These are phyloP conservation scores for Akanthomyces lecanii DNA, from an alignment of 2,329 filamentous ascomycete genomes.

Conservation along the genomic window DNA sequence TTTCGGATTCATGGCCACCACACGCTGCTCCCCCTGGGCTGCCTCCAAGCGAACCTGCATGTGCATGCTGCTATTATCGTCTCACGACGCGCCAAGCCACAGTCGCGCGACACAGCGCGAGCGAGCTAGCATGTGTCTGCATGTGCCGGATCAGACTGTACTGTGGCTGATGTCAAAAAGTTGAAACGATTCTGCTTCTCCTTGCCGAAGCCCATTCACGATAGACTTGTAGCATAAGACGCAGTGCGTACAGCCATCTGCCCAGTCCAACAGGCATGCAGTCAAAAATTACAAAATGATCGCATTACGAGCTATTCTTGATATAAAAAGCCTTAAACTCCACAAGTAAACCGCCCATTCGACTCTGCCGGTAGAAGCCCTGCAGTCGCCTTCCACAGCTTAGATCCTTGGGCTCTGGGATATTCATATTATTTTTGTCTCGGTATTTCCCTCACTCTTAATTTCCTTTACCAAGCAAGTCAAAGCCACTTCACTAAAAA, in stretches of 20 bases:
- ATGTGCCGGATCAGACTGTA: not conserved
- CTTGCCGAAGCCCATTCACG: not conserved
- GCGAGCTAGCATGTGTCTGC: not conserved
- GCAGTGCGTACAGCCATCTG: not conserved
- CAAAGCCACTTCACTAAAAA: slow-evolving; percentile 1
- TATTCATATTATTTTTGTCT: not conserved
- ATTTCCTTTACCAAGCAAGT: slow-evolving; percentile 2
- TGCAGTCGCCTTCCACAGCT: not conserved
- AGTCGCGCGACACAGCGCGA: not conserved
- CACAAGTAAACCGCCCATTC: slow-evolving; percentile 3
- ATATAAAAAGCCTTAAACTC: slow-evolving; percentile 13
- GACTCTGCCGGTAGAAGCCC: not conserved
- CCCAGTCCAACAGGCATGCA: not conserved
- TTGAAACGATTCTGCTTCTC: not conserved
- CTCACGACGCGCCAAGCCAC: slow-evolving; percentile 4
- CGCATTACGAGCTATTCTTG: slow-evolving; percentile 12
- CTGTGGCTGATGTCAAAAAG: not conserved
- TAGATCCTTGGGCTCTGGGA: not conserved
- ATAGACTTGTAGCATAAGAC: not conserved
- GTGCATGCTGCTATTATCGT: slow-evolving; percentile 13
- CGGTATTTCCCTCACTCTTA: not conserved
- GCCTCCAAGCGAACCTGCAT: not conserved
- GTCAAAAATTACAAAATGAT: not conserved
- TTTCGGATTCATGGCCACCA: not conserved
- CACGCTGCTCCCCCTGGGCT: not conserved